Percentiles rank a stretch among this genome's conserved stretches.
Evolutionary conservation across 2,329 filamentous ascomycete genomes (phyloP).

Genomic region (Thermothelomyces thermophilus): DNA sequence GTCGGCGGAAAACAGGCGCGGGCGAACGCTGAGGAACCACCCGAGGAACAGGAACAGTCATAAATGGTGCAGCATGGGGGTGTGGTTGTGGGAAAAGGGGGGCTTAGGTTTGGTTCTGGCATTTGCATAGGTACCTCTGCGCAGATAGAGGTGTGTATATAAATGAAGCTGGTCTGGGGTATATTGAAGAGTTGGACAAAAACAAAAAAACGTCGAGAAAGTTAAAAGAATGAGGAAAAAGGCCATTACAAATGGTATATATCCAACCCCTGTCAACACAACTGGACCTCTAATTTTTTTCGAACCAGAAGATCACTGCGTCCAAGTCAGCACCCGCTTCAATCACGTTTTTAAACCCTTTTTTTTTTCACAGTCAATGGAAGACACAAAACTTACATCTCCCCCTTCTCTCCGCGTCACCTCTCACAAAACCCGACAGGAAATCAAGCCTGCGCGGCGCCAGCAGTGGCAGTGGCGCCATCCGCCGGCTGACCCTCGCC

Average conservation of each 20-base stretch:
- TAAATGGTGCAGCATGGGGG: neutral
- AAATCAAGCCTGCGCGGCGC: neutral
- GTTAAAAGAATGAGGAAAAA: neutral
- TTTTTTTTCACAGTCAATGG: no score
- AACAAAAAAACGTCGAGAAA: no score
- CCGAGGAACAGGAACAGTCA: slow-evolving; percentile 10
- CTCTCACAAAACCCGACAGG: neutral
- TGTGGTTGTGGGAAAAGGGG: no score
- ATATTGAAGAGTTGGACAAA: slow-evolving; percentile 12
- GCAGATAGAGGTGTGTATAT: neutral
- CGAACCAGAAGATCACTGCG: neutral
- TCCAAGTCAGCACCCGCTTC: neutral
- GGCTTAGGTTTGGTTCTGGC: neutral
- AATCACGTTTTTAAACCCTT: no score
- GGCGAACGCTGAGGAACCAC: neutral
- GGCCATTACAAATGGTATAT: slow-evolving; percentile 9
- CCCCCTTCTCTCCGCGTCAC: no score
- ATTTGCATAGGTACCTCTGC: neutral
- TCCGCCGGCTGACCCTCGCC: neutral
- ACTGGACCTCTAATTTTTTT: neutral
- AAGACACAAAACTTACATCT: no score
- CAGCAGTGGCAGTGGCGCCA: neutral
- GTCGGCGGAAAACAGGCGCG: slow-evolving; percentile 1
- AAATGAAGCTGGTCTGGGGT: slow-evolving; percentile 11
- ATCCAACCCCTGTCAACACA: neutral